Base-by-base conservation (phyloP, 257 asterid genomes). In the Ilex aquifolium region DNA sequence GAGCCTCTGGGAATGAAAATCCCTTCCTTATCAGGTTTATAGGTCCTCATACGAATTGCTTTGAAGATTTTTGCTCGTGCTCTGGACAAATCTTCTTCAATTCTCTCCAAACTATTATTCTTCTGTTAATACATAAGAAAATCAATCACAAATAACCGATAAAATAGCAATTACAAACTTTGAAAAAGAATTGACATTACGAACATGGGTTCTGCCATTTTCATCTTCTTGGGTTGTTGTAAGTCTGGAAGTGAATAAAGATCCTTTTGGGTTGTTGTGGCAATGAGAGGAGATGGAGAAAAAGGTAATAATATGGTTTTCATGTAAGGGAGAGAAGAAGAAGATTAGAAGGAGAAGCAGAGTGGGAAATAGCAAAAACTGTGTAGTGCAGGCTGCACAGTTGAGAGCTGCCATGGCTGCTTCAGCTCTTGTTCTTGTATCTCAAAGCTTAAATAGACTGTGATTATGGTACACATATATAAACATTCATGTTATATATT, bases 61-160 rank as follows among this genome's bases (percentile, higher is more conserved):
- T 40, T 2, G 44, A 42, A 13, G 49, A 64, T 70, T 8, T 65
- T 62, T 58, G 69, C 66, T 31, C 75, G 40, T 12, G 75, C 56
- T 53, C 70, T 59, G 10, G 70, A 65, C 59, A 70, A 70, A 40
- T 64, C 75, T 64, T 52, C 70, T 64, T 70, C 75, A 15, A 70
- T 44, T 14, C 9, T 32, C 32, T 64, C 31, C 44, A 64, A 17
- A 53, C 65, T 21, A 21, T 21, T 44, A 8, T 15, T 57, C 40
- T 36, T 52, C 69, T 70, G 61, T 42, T 59, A 10, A 39, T 49
- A 14, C 53, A 63, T 9, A 27, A 12, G 12, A 6, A 44, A 21
- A 64, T 21, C 27, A 21, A 21, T 21, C 27, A 4, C 16, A 55
- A 27, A 42, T 56, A 14, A 7, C 9, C 42, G 2, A 30, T 7